phyloP scores from a whole-genome alignment of 1,284 basidiomycete species.

The Ustilago sp. region DNA sequence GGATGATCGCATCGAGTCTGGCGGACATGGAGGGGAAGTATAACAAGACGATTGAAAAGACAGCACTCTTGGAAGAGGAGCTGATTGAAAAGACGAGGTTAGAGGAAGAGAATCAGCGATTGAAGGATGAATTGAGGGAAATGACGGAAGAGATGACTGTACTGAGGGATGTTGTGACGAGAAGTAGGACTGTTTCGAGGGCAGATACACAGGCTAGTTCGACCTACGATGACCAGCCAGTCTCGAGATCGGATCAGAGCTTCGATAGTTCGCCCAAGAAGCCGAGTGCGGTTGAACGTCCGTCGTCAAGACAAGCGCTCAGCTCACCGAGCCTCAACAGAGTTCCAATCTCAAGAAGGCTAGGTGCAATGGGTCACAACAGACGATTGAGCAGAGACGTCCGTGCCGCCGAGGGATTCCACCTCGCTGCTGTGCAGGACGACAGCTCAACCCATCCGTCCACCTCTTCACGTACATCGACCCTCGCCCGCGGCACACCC shows the following conservation, averaged over 20 bases:
- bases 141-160: conserved; percentile 86
- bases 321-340: conserved; percentile 43
- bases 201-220: conserved; percentile 37
- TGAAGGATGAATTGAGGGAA: conserved; percentile 93
- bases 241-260: conserved; percentile 27
- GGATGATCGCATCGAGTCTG: conserved; percentile 87
- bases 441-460: conserved; percentile 30
- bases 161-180: conserved; percentile 75
- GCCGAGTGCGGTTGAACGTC: conserved; percentile 21
- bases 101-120: conserved; percentile 90
- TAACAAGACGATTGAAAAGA: conserved; percentile 91
- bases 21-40: conserved; percentile 92
- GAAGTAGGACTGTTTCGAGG: conserved; percentile 20
- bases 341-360: conserved; percentile 34
- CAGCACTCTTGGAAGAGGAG: conserved; percentile 95
- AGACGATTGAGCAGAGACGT: conserved; percentile 45
- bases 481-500: conserved; percentile 29
- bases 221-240: conserved; percentile 30
- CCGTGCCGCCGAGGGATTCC: conserved; percentile 28
- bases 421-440: conserved; percentile 44
- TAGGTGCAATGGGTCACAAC: conserved; percentile 46
- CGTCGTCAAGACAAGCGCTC: conserved; percentile 31
- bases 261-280: conserved; percentile 45
- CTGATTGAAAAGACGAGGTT: conserved; percentile 88
- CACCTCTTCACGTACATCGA: conserved; percentile 18